Evolutionary conservation across 306 rosid genomes (phyloP), one percentile per base, ranked within the genome.

Genomic region (Rubus idaeus): DNA sequence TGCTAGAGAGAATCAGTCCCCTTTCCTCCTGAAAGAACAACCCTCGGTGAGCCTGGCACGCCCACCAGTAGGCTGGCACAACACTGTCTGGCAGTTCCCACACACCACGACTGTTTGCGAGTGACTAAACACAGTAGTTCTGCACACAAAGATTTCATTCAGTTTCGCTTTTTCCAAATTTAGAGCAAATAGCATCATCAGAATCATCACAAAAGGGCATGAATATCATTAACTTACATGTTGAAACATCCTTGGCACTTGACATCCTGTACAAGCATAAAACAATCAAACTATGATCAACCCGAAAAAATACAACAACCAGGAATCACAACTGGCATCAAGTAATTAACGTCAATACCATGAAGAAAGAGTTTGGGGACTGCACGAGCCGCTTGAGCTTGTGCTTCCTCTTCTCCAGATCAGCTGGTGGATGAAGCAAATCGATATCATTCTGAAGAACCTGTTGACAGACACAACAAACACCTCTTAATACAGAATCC

Each of bases 361-460:
- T 87, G 86, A 87, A 87, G 77, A 87, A 87, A n/a, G 89, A 87
- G 71, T 87, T 87, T 21, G 91, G 91, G 12, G 89, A 80, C 67
- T 87, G 91, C 71, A 87, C 87, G 21, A 87, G 91, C 65, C 91
- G 84, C 89, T 87, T 87, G 71, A 87, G 91, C 84, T 87, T 87
- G 84, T 87, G 91, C 84, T 87, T 87, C 80, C 62, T 85, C 86
- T 87, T 87, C 86, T 87, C 91, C 5, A 83, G 81, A 51, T 87
- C 91, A 39, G 84, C 87, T 12, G 91, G 88, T 14, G 89, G 91
- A 50, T 88, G 86, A 52, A 88, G 89, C 84, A 88, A 71, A 83
- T 85, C 91, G 61, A 88, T 85, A 57, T 88, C 87, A 73, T 88
- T 88, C 77, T 83, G 86, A 41, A 88, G 91, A 81, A 88, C 91